phyloP scores from a whole-genome alignment of 495 filamentous ascomycete genomes.

The Lichina pygmaea region DNA sequence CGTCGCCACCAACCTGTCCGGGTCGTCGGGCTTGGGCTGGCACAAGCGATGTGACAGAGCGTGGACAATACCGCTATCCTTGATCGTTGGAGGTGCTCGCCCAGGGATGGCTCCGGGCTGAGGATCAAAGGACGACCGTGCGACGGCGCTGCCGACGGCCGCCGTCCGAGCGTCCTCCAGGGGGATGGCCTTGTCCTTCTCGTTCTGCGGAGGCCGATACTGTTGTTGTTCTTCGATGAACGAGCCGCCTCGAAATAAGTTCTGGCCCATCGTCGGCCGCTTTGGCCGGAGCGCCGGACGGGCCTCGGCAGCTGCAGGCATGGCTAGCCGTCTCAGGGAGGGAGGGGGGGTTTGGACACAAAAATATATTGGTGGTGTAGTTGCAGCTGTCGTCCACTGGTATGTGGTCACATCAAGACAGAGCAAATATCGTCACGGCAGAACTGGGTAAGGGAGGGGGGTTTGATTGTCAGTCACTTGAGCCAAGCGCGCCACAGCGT shows the following conservation, averaged over 20 bases:
- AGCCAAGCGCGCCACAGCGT: too few relatives aligned
- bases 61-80: constrained; percentile 28
- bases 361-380: too few relatives aligned
- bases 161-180: constrained; percentile 13
- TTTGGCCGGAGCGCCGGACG: neutral
- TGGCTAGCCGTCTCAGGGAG: neutral
- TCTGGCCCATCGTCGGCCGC: neutral
- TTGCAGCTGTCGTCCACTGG: too few relatives aligned
- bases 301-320: neutral
- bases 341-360: too few relatives aligned
- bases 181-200: neutral
- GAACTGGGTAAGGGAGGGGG: too few relatives aligned
- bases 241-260: constrained; percentile 32
- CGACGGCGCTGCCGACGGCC: constrained; percentile 16
- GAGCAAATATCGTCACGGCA: too few relatives aligned
- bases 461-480: too few relatives aligned
- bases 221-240: constrained; percentile 51
- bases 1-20: constrained; percentile 26
- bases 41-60: constrained; percentile 28
- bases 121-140: constrained; percentile 14
- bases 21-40: constrained; percentile 15
- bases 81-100: constrained; percentile 9
- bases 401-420: too few relatives aligned
- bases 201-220: constrained; percentile 30
- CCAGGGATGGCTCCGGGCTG: neutral